These are phyloP conservation scores for Pezicula carpinea DNA, from an alignment of 2,329 filamentous ascomycete genomes.

Conservation along the genomic window DNA sequence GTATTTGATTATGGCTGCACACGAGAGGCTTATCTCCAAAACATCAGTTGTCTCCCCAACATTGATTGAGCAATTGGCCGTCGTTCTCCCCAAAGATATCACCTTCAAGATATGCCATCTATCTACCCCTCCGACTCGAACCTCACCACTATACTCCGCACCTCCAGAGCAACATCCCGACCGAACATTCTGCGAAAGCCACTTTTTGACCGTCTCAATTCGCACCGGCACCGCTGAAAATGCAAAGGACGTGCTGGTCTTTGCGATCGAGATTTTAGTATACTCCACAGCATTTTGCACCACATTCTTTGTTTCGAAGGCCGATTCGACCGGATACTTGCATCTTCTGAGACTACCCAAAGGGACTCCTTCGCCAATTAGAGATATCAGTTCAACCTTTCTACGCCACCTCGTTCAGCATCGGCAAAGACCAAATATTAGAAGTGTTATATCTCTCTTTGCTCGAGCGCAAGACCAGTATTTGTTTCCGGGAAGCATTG, in stretches of 20 bases:
- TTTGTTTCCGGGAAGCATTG: slow-evolving; percentile 85
- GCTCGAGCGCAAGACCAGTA: slow-evolving; percentile 91
- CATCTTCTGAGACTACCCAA: slow-evolving; percentile 59
- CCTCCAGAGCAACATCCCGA: slow-evolving; percentile 68
- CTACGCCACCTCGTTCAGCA: slow-evolving; percentile 68
- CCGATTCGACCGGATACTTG: slow-evolving; percentile 90
- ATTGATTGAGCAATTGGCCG: slow-evolving; percentile 24
- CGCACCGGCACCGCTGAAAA: slow-evolving; percentile 16
- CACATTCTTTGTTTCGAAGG: slow-evolving; percentile 93
- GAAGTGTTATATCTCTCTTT: slow-evolving; percentile 81
- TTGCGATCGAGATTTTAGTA: slow-evolving; percentile 82
- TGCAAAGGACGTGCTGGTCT: slow-evolving; percentile 54
- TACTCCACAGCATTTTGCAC: slow-evolving; percentile 78
- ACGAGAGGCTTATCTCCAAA: slow-evolving; percentile 15
- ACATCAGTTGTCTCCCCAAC: slow-evolving; percentile 18
- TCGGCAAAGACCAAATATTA: slow-evolving; percentile 58
- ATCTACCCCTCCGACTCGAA: slow-evolving; percentile 74
- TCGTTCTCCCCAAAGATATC: slow-evolving; percentile 46
- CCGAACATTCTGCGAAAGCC: slow-evolving; percentile 79
- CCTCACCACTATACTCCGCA: slow-evolving; percentile 73
- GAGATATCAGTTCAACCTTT: slow-evolving; percentile 70
- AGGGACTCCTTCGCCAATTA: slow-evolving; percentile 66
- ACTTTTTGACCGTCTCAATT: slow-evolving; percentile 64
- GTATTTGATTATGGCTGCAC: slow-evolving; percentile 26
- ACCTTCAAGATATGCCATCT: slow-evolving; percentile 76